Evolutionary conservation across 768 basidiomycete genomes (phyloP).

Genomic region (Phylloporus sp.): DNA sequence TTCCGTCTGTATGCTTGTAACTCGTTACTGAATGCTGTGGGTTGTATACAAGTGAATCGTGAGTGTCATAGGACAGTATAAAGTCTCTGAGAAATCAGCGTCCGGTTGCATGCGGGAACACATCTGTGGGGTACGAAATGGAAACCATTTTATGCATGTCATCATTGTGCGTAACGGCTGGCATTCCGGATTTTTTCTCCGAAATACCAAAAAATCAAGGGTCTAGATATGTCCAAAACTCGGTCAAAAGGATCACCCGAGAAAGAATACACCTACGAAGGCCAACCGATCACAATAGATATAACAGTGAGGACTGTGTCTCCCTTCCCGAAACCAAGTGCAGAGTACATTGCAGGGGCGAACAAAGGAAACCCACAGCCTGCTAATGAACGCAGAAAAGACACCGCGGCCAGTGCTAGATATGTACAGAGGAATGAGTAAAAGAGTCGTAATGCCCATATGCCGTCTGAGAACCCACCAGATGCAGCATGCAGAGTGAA

Average conservation of each 20-base stretch:
- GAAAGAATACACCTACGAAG: constrained; percentile 32
- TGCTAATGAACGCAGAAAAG: constrained; percentile 58
- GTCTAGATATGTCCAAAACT: constrained; percentile 34
- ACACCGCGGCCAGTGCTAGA: constrained; percentile 60
- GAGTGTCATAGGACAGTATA: neutral
- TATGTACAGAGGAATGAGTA: neutral
- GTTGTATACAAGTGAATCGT: neutral
- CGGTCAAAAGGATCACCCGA: constrained; percentile 15
- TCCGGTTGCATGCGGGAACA: neutral
- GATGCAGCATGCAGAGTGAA: constrained; percentile 69
- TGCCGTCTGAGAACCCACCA: constrained; percentile 34
- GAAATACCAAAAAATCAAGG: constrained; percentile 42
- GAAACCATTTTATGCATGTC: neutral
- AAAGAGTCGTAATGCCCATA: neutral
- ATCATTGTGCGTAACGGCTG: constrained; percentile 39
- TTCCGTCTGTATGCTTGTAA: neutral
- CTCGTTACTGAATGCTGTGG: neutral
- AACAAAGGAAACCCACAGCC: constrained; percentile 82
- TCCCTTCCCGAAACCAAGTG: constrained; percentile 68
- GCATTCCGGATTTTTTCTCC: constrained; percentile 47
- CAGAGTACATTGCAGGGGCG: constrained; percentile 61
- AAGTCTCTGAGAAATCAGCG: neutral
- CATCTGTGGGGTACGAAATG: neutral
- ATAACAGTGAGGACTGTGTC: constrained; percentile 59
- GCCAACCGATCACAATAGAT: constrained; percentile 59